Percentiles rank a stretch among this genome's conserved stretches.
Evolutionary conservation across 768 basidiomycete species (phyloP).

Genomic region (Termitomyces sp.): DNA sequence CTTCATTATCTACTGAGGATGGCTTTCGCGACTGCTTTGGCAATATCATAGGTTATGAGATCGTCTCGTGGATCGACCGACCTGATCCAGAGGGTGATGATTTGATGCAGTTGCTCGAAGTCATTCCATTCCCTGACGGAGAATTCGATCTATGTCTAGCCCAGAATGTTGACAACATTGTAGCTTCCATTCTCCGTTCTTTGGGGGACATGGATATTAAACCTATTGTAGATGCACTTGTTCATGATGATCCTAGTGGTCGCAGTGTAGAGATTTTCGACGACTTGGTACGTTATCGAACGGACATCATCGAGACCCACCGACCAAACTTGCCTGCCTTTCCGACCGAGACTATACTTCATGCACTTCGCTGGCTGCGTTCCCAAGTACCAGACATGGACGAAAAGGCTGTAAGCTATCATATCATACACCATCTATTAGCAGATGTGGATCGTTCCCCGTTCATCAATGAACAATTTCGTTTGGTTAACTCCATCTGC

Average conservation of each 20-base stretch:
- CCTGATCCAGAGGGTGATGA: slow-evolving; percentile 15
- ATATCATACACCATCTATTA: slow-evolving; percentile 71
- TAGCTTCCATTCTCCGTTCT: slow-evolving; percentile 52
- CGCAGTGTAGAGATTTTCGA: slow-evolving; percentile 41
- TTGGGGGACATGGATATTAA: slow-evolving; percentile 57
- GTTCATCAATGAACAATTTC: slow-evolving; percentile 79
- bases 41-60: slow-evolving; percentile 59
- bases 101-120: slow-evolving; percentile 30
- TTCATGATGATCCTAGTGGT: slow-evolving; percentile 25
- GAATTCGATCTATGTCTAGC: slow-evolving; percentile 33
- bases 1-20: slow-evolving; percentile 41
- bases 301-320: slow-evolving; percentile 43
- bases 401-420: slow-evolving; percentile 62
- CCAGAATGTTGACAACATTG: slow-evolving; percentile 50
- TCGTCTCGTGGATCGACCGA: slow-evolving; percentile 42
- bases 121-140: slow-evolving; percentile 23
- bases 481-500: slow-evolving; percentile 66
- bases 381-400: slow-evolving; percentile 34
- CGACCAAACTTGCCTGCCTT: slow-evolving; percentile 63
- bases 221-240: slow-evolving; percentile 43
- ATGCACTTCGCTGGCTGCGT: slow-evolving; percentile 57
- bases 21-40: slow-evolving; percentile 63
- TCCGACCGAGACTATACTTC: slow-evolving; percentile 41
- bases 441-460: slow-evolving; percentile 58
- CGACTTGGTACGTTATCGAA: slow-evolving; percentile 48